These are phyloP conservation scores for Aureobasidium sp. DNA, from an alignment of 2,329 filamentous ascomycete genomes.

Conservation along the genomic window DNA sequence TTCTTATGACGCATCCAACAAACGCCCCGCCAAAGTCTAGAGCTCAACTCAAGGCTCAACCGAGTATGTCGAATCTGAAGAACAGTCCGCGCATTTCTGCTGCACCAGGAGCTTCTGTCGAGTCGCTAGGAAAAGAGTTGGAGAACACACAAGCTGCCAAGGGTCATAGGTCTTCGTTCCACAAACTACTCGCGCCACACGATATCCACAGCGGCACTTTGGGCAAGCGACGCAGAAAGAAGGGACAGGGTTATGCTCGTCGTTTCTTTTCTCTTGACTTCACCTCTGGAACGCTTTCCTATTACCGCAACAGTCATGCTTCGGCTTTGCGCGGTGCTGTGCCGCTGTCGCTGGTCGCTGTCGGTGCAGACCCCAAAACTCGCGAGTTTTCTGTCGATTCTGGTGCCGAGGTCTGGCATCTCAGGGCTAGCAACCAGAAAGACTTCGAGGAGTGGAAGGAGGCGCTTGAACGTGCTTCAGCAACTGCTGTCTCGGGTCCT, in stretches of 20 bases:
- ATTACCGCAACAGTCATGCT: conserved; percentile 91
- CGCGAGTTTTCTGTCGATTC: conserved; percentile 95
- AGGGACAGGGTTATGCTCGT: conserved; percentile 85
- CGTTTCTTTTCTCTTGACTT: conserved; percentile 96
- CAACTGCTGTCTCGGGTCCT: conserved; percentile 19
- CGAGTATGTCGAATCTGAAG: conserved; percentile 34
- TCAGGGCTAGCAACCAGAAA: conserved; percentile 71
- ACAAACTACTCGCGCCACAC: conserved; percentile 23
- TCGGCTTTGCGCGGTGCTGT: conserved; percentile 88
- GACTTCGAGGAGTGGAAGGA: conserved; percentile 85
- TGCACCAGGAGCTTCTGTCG: conserved; percentile 18
- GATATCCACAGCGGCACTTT: conserved; percentile 77
- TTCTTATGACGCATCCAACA: conserved; percentile 88
- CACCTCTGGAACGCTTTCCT: conserved; percentile 86
- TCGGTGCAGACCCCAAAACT: conserved; percentile 79
- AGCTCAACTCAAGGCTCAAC: conserved; percentile 57
- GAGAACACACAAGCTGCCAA: not conserved
- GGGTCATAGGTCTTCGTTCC: not conserved
- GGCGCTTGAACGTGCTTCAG: conserved; percentile 74
- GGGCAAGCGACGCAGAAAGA: conserved; percentile 85
- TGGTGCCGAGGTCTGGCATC: conserved; percentile 93
- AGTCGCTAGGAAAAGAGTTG: not conserved
- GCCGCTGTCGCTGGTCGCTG: conserved; percentile 80
- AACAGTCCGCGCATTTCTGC: conserved; percentile 36
- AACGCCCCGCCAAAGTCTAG: conserved; percentile 68